A percentile compares a stretch with the other conserved stretches of the same genome.
Conservation (phyloP, 805 yeast species). For the Yarrowia divulgata region DNA sequence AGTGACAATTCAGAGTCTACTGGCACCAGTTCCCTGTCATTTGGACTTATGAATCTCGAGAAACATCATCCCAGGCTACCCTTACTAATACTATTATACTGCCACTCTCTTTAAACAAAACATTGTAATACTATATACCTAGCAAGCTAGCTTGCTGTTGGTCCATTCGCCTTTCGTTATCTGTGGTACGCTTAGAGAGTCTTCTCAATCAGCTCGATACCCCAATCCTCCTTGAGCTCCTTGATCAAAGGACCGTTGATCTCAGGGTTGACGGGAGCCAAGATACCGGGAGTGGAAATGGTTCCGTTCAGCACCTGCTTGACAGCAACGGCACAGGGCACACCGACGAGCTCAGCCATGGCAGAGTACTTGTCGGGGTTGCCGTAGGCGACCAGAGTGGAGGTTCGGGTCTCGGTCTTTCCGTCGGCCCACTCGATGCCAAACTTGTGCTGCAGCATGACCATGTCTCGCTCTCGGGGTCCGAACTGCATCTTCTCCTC, state of each 20-base stretch:
- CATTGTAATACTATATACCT: slow-evolving; percentile 1
- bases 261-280: slow-evolving; percentile 92
- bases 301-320: slow-evolving; percentile 85
- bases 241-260: slow-evolving; percentile 90
- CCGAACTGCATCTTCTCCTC: slow-evolving; percentile 96
- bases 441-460: slow-evolving; percentile 95
- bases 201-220: slow-evolving; percentile 88
- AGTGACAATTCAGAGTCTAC: no score
- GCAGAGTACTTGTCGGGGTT: slow-evolving; percentile 88
- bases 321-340: slow-evolving; percentile 96
- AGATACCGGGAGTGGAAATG: slow-evolving; percentile 77
- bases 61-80: no score
- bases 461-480: slow-evolving; percentile 94
- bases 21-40: no score
- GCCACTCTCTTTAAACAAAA: no score
- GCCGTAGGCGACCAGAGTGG: slow-evolving; percentile 95
- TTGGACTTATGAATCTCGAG: no score
- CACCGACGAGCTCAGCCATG: slow-evolving; percentile 98
- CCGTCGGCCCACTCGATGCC: slow-evolving; percentile 98
- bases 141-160: no score
- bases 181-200: slow-evolving; percentile 56
- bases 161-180: no score
- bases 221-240: slow-evolving; percentile 87
- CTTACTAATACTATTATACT: no score
- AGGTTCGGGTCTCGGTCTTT: slow-evolving; percentile 86